Conservation (phyloP, 1,139 yeast genomes). For the Scheffersomyces stambukii region DNA sequence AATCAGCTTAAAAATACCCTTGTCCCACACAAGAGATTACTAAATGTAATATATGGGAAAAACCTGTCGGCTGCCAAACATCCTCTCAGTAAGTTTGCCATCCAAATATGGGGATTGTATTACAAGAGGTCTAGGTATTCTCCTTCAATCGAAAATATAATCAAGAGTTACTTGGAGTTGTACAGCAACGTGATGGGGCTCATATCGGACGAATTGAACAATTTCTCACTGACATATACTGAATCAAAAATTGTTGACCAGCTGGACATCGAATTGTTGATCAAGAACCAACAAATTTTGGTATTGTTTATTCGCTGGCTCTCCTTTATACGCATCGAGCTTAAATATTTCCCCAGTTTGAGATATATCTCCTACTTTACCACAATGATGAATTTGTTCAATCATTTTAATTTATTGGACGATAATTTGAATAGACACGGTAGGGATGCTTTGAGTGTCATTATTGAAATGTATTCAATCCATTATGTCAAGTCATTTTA, state of each 20-base stretch:
- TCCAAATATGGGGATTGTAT: slow-evolving; percentile 22
- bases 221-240: slow-evolving; percentile 1
- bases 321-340: slow-evolving; percentile 27
- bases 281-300: slow-evolving; percentile 18
- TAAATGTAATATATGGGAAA: slow-evolving; percentile 15
- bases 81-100: slow-evolving; percentile 12
- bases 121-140: slow-evolving; percentile 18
- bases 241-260: neutral
- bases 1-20: slow-evolving; percentile 23
- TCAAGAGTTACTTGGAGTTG: slow-evolving; percentile 18
- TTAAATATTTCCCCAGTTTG: slow-evolving; percentile 29
- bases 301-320: slow-evolving; percentile 26
- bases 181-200: slow-evolving; percentile 15
- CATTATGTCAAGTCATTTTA: slow-evolving; percentile 17
- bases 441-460: neutral
- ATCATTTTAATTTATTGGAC: slow-evolving; percentile 22
- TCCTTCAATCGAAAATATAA: slow-evolving; percentile 14
- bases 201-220: slow-evolving; percentile 10
- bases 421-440: slow-evolving; percentile 6
- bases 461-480: slow-evolving; percentile 7
- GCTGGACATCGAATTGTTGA: slow-evolving; percentile 14
- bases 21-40: slow-evolving; percentile 21
- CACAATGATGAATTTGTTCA: slow-evolving; percentile 21
- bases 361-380: slow-evolving; percentile 27
- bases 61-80: slow-evolving; percentile 11